Evolutionary conservation across 441 rosid genomes (phyloP), one percentile per base, ranked within the genome.

Genomic region (Dalechampia spathulata): DNA sequence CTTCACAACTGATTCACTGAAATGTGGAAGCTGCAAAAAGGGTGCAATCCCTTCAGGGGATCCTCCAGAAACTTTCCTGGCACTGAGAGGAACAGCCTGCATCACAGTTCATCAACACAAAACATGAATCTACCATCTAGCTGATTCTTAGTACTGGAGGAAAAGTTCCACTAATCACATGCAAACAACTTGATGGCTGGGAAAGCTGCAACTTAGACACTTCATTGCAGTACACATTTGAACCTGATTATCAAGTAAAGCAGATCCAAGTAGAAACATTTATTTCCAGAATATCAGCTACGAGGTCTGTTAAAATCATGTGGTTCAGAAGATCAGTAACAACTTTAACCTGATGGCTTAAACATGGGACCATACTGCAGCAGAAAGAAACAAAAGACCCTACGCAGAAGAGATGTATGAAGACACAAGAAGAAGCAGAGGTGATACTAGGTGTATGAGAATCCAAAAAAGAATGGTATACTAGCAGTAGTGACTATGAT

Each of bases 21-120:
- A 79, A 75, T 83, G 86, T 58, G 99, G 99, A 51, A 90, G 83
- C 83, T 90, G 99, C 67, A 93, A 67, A 70, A 93, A 93, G 47
- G 99, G 84, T 26, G 93, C 95, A 73, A 68, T 72, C 61, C 97
- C 96, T 75, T 93, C 95, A 40, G 89, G 36, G 46, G 90, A 82
- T 72, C 92, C 96, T 54, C 97, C 95, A 8, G 76, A 79, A 36
- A 90, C 50, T 77, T 93, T 93, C 80, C 87, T 85, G 32, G 95
- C 83, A 81, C 97, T 90, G 55, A 93, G 91, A 66, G 97, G 97
- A 79, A 93, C 95, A 65, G 92, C 97, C 96, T 86, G 81, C 62
- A 43, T 52, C 71, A 52, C 26, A 62, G 46, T 61, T 36, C 61
- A 60, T 40, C 6, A 40, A 55, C 15, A 41, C 53, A 65, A 60